Evolutionary conservation across 306 rosid species (phyloP).

Genomic region (Pyrus bretschneideri): DNA sequence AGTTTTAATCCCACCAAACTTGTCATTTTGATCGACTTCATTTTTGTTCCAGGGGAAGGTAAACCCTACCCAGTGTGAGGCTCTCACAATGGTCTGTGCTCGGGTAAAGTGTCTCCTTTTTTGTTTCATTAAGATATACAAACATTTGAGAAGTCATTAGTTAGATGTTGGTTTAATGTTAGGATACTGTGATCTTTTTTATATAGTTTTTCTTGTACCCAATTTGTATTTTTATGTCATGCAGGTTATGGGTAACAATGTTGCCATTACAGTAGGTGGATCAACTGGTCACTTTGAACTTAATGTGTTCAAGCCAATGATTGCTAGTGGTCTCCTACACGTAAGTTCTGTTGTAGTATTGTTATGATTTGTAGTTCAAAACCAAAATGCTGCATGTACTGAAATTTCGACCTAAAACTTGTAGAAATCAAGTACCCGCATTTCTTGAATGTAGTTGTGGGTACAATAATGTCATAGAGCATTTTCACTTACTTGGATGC

Average conservation of each 20-base stretch:
- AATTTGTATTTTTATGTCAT: neutral
- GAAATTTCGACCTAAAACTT: neutral
- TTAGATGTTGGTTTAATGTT: neutral
- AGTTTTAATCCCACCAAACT: neutral
- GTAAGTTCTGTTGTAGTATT: slow-evolving; percentile 38
- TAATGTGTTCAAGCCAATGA: slow-evolving; percentile 93
- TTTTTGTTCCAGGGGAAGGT: slow-evolving; percentile 88
- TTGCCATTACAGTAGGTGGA: slow-evolving; percentile 90
- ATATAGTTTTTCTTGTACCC: neutral
- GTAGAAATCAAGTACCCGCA: neutral
- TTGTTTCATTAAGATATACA: neutral
- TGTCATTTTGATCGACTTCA: slow-evolving; percentile 9
- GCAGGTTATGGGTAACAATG: slow-evolving; percentile 97
- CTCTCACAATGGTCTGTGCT: slow-evolving; percentile 98
- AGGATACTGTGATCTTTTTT: neutral
- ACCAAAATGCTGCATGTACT: neutral
- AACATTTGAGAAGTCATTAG: slow-evolving; percentile 1
- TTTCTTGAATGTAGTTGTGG: neutral
- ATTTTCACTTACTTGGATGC: neutral
- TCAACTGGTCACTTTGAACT: slow-evolving; percentile 98
- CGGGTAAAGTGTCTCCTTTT: slow-evolving; percentile 46
- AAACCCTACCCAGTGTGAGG: slow-evolving; percentile 99
- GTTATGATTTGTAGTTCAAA: neutral
- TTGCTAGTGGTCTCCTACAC: slow-evolving; percentile 71
- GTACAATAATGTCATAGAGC: neutral